phyloP scores from a whole-genome alignment of 148 eudicot genomes.

The Diospyros lotus region DNA sequence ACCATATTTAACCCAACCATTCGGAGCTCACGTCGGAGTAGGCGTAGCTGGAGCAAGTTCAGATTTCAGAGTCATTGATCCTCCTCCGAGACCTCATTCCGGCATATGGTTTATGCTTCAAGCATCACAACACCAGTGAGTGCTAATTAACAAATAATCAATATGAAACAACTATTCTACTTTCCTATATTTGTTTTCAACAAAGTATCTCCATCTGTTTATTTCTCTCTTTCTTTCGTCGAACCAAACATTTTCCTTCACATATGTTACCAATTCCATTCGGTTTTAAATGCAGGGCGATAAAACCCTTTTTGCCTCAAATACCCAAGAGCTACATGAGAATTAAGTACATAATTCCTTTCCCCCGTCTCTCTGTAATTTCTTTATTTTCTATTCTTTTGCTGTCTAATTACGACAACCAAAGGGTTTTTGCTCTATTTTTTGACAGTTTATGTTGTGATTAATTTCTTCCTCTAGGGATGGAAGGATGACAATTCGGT shows the following conservation, averaged over 20 bases:
- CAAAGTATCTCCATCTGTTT: not conserved
- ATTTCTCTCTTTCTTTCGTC: not conserved
- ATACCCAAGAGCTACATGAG: constrained; percentile 71
- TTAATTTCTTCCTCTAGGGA: constrained; percentile 34
- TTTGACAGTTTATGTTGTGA: not conserved
- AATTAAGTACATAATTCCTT: constrained; percentile 47
- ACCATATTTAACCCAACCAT: not conserved
- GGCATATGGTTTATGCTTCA: constrained; percentile 82
- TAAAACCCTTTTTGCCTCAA: constrained; percentile 68
- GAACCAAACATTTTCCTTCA: too few species aligned
- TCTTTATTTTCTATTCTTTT: not conserved
- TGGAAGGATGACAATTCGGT: constrained; percentile 67
- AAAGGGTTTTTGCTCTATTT: not conserved
- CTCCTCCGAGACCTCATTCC: constrained; percentile 59
- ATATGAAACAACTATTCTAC: too few species aligned
- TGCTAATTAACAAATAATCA: not conserved
- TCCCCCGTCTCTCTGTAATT: not conserved
- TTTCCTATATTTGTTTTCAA: too few species aligned
- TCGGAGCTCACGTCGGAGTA: constrained; percentile 15
- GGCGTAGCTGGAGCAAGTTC: constrained; percentile 23
- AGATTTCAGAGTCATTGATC: constrained; percentile 50
- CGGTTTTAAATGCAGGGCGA: constrained; percentile 39
- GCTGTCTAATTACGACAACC: not conserved
- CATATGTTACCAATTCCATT: not conserved
- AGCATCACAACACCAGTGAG: constrained; percentile 70